phyloP scores from a whole-genome alignment of 345 rosid species.

The Boechera retrofracta region DNA sequence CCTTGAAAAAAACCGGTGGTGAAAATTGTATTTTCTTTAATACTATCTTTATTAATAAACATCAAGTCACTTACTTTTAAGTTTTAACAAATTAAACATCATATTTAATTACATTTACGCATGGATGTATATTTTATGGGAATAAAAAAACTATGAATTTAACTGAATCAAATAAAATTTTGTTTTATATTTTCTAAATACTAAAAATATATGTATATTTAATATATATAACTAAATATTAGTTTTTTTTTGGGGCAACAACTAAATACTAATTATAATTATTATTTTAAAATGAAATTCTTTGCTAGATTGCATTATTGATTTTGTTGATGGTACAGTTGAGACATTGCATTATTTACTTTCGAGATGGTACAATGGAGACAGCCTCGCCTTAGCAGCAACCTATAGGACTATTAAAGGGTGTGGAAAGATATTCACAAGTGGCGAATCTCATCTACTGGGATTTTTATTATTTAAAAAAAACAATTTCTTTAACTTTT shows the following conservation, averaged over 20 bases:
- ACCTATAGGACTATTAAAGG: conserved; percentile 20
- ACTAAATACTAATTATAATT: background rate
- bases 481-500: background rate
- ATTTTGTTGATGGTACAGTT: conserved; percentile 26
- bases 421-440: conserved; percentile 40
- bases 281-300: background rate
- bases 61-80: too few relatives aligned
- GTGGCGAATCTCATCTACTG: conserved; percentile 52
- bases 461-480: conserved; percentile 36
- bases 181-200: background rate
- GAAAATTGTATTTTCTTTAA: background rate
- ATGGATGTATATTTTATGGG: background rate
- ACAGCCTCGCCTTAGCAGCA: conserved; percentile 26
- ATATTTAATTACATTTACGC: background rate
- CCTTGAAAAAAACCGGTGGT: background rate
- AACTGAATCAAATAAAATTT: background rate
- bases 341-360: conserved; percentile 34
- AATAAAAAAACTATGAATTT: background rate
- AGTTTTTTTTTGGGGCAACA: too few relatives aligned
- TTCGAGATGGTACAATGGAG: conserved; percentile 34
- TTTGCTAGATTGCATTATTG: conserved; percentile 25
- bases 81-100: too few relatives aligned
- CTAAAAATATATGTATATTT: too few relatives aligned
- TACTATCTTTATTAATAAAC: too few relatives aligned
- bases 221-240: too few relatives aligned